Percentiles rank a stretch among this genome's conserved stretches.
Conservation (phyloP, 2,329 filamentous ascomycete genomes). For the Dothideomycetidae sp. region DNA sequence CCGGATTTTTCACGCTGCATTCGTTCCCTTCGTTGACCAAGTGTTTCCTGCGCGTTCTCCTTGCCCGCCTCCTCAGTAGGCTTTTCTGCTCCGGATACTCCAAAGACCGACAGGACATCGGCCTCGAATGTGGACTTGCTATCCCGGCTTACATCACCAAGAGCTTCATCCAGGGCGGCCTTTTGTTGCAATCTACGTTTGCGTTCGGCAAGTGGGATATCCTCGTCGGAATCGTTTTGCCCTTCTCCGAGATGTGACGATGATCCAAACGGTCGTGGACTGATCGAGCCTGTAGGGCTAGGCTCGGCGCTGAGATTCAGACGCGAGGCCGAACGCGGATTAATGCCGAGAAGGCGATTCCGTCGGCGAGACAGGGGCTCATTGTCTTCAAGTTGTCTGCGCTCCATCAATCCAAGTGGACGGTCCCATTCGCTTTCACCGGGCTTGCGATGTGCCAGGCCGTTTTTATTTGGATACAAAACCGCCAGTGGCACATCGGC, state of each 20-base stretch:
- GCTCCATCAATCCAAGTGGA: conserved; percentile 63
- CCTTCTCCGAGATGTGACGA: conserved; percentile 22
- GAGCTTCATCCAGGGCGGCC: conserved; percentile 33
- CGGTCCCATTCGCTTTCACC: conserved; percentile 37
- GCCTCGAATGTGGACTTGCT: conserved; percentile 42
- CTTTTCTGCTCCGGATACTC: conserved; percentile 21
- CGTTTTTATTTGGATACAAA: conserved; percentile 51
- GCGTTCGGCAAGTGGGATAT: conserved; percentile 53
- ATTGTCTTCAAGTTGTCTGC: conserved; percentile 76
- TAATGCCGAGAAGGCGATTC: conserved; percentile 55
- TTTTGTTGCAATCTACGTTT: conserved; percentile 49
- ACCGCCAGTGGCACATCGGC: conserved; percentile 73
- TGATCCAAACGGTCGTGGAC: conserved; percentile 12
- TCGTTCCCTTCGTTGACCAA: conserved; percentile 61
- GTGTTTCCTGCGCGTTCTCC: conserved; percentile 43
- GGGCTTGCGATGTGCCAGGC: conserved; percentile 24
- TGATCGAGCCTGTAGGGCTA: conserved; percentile 1
- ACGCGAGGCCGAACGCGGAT: conserved; percentile 8
- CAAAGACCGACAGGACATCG: conserved; percentile 54
- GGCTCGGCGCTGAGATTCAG: conserved; percentile 1
- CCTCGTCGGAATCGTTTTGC: conserved; percentile 36
- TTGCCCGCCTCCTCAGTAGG: conserved; percentile 39
- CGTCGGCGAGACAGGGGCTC: conserved; percentile 71
- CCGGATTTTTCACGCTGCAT: conserved; percentile 51
- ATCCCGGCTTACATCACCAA: conserved; percentile 34